Percentiles rank a stretch among this genome's conserved stretches.
These are phyloP conservation scores for Pouteria glomerata DNA, from an alignment of 148 eudicot genomes.

Conservation along the genomic window DNA sequence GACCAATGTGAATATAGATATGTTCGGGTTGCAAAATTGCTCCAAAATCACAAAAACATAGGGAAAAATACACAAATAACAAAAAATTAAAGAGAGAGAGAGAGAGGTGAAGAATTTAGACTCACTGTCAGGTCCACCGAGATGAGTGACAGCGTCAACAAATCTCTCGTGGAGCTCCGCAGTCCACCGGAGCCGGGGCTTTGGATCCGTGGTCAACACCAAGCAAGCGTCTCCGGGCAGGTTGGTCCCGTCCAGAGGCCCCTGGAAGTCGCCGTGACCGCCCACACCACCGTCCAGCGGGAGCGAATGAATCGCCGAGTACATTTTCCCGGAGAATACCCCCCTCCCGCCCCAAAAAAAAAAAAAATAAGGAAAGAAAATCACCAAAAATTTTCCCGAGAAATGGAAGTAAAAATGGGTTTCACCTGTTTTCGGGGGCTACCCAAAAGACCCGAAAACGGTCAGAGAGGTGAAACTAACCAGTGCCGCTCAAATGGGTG, in stretches of 20 bases:
- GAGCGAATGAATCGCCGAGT: constrained; percentile 19
- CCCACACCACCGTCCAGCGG: constrained; percentile 12
- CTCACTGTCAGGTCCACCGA: constrained; percentile 61
- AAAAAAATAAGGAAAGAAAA: neutral
- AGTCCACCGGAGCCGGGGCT: constrained; percentile 61
- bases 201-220: constrained; percentile 47
- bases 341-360: neutral
- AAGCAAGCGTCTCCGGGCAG: constrained; percentile 36
- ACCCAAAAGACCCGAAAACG: constrained; percentile 6
- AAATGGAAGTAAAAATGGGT: neutral
- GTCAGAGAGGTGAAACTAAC: neutral
- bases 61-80: neutral
- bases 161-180: constrained; percentile 50
- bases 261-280: constrained; percentile 13
- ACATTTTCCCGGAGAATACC: constrained; percentile 12
- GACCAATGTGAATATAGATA: neutral
- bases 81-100: too few relatives aligned
- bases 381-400: neutral
- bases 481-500: neutral
- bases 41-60: neutral
- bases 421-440: neutral
- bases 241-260: constrained; percentile 27
- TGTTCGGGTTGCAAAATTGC: neutral
- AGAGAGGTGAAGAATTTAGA: neutral
- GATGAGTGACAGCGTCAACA: constrained; percentile 56